Evolutionary conservation across 768 basidiomycete genomes (phyloP).

Genomic region (Naganishia friedmannii): DNA sequence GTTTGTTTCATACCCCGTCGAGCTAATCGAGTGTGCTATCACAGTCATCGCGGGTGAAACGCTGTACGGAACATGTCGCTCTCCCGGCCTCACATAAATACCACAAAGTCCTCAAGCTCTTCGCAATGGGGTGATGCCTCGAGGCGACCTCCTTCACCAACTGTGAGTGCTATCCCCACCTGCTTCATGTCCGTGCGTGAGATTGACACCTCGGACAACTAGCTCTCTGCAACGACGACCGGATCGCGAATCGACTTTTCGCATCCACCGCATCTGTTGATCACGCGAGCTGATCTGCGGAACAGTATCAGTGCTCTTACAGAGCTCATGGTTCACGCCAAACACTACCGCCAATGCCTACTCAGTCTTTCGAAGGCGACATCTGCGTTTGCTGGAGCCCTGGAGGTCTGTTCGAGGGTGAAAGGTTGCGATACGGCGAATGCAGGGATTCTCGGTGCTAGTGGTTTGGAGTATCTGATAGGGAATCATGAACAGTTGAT

Average conservation of each 20-base stretch:
- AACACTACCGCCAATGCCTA: conserved; percentile 76
- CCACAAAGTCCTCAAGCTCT: conserved; percentile 2
- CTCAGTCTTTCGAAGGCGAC: conserved; percentile 77
- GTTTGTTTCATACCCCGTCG: background rate
- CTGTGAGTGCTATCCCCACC: conserved; percentile 33
- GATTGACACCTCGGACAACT: background rate
- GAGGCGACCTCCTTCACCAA: conserved; percentile 43
- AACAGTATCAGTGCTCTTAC: conserved; percentile 45
- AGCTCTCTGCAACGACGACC: conserved; percentile 49
- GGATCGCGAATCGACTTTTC: conserved; percentile 43
- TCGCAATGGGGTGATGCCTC: conserved; percentile 15
- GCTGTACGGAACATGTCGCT: background rate
- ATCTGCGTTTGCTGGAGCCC: conserved; percentile 77
- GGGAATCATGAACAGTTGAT: conserved; percentile 90
- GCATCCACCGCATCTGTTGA: conserved; percentile 41
- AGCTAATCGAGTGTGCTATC: too few species aligned
- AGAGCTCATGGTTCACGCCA: conserved; percentile 71
- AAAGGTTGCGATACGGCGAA: conserved; percentile 69
- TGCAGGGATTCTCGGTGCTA: conserved; percentile 73
- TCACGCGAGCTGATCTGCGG: conserved; percentile 46
- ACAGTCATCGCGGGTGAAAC: background rate
- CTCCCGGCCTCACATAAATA: conserved; percentile 6
- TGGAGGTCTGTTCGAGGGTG: conserved; percentile 74
- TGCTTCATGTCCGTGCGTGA: background rate
- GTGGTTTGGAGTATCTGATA: conserved; percentile 85